Conservation (phyloP, 2,329 filamentous ascomycete species). For the Thermothelomyces thermophilus region DNA sequence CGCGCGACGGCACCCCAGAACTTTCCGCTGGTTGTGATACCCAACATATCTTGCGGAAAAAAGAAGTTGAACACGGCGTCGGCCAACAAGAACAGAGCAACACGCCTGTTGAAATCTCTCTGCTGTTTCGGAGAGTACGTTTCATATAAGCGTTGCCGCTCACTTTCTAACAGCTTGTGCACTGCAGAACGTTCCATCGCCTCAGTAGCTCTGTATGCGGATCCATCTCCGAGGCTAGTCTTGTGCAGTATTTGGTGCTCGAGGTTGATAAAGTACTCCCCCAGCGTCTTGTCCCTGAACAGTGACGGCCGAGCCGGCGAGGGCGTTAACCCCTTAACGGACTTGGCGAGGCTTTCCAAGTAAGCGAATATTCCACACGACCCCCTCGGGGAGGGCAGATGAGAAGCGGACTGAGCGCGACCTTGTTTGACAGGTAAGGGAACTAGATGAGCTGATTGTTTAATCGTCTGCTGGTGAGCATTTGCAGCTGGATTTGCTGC, state of each 20-base stretch:
- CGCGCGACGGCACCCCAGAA: slow-evolving; percentile 37
- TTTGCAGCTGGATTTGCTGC: not conserved
- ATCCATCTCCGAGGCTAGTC: not conserved
- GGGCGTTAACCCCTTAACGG: not conserved
- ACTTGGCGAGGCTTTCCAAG: not conserved
- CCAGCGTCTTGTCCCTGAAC: not conserved
- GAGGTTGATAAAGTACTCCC: not conserved
- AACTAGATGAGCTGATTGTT: not conserved
- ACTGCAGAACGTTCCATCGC: not conserved
- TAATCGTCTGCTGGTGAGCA: not conserved
- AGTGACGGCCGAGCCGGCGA: not conserved
- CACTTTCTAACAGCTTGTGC: not conserved
- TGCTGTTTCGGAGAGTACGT: not conserved
- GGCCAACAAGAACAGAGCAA: slow-evolving; percentile 37
- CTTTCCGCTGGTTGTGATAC: slow-evolving; percentile 34
- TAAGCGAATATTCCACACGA: not conserved
- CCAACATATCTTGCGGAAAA: slow-evolving; percentile 32
- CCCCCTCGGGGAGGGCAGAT: not conserved
- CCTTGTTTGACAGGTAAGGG: not conserved
- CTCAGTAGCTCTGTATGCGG: not conserved
- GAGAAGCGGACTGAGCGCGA: not conserved
- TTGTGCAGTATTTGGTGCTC: not conserved
- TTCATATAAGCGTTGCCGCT: not conserved
- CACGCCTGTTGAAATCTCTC: slow-evolving; percentile 28
- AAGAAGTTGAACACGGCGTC: slow-evolving; percentile 38